These are phyloP conservation scores for Mortierella alpina DNA, from an alignment of 192 early-diverging fungal genomes.

Conservation along the genomic window DNA sequence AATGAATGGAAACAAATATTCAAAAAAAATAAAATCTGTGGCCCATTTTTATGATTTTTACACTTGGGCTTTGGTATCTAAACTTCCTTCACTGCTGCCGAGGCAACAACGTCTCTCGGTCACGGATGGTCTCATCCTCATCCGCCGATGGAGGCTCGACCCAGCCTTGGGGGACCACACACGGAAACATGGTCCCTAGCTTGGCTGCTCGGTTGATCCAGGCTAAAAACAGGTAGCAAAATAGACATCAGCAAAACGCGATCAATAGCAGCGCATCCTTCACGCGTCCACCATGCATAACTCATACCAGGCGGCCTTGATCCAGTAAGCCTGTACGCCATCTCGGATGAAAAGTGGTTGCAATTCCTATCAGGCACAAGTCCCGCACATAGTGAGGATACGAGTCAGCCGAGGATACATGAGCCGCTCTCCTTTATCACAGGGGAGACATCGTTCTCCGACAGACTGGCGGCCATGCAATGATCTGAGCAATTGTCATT, in stretches of 20 bases:
- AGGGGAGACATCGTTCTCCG: background rate
- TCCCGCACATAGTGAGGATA: too few relatives aligned
- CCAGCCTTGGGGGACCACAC: conserved; percentile 58
- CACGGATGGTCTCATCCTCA: conserved; percentile 31
- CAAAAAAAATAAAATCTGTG: too few relatives aligned
- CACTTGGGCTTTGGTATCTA: too few relatives aligned
- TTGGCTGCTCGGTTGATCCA: conserved; percentile 62
- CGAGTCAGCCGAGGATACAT: background rate
- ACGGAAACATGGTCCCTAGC: conserved; percentile 59
- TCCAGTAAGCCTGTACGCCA: conserved; percentile 45
- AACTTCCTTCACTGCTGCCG: background rate
- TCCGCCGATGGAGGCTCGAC: conserved; percentile 55
- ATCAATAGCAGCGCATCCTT: background rate
- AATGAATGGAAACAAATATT: too few relatives aligned
- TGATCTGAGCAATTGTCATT: background rate
- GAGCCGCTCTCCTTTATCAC: conserved; percentile 3
- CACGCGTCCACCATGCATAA: background rate
- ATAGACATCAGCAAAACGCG: background rate
- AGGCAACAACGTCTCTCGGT: conserved; percentile 34
- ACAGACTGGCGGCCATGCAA: background rate
- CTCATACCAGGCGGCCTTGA: conserved; percentile 42
- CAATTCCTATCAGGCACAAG: conserved; percentile 25
- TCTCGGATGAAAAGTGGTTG: conserved; percentile 51
- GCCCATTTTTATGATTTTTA: too few relatives aligned
- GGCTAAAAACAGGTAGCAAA: conserved; percentile 9